Evolutionary conservation across 176 grass and related monocot genomes (phyloP).

Genomic region (Poa pratensis): DNA sequence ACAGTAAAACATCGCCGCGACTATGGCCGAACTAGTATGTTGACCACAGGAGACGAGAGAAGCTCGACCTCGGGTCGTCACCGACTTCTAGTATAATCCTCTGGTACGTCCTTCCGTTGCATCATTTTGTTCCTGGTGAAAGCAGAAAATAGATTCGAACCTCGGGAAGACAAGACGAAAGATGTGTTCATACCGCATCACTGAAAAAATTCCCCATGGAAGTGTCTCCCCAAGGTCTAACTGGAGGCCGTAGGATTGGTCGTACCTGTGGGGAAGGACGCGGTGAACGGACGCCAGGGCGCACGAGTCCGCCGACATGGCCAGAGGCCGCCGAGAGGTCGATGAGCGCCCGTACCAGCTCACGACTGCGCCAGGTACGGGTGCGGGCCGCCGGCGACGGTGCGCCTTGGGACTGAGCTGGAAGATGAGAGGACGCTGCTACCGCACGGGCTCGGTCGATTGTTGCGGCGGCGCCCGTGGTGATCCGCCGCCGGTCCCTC

Average conservation of each 20-base stretch:
- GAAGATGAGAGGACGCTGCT: not conserved
- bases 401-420: not conserved
- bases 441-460: not conserved
- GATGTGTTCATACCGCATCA: not conserved
- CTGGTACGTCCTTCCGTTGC: constrained; percentile 40
- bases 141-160: not conserved
- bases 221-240: too few relatives aligned
- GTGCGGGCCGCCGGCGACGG: not conserved
- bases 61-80: constrained; percentile 57
- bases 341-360: constrained; percentile 81
- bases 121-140: constrained; percentile 49
- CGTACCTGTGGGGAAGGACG: constrained; percentile 45
- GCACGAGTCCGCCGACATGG: constrained; percentile 62
- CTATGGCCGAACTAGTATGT: constrained; percentile 34
- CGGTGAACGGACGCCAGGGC: constrained; percentile 55
- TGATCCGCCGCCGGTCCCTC: not conserved
- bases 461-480: not conserved
- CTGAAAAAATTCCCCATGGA: too few relatives aligned
- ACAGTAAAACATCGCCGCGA: constrained; percentile 54
- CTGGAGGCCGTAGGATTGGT: not conserved
- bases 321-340: constrained; percentile 62
- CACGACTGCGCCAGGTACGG: constrained; percentile 37
- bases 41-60: constrained; percentile 59
- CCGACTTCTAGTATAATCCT: constrained; percentile 51
- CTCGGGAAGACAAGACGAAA: not conserved